Conservation (phyloP, 768 basidiomycete species). For the Sistotremastrum niveocremeum region DNA sequence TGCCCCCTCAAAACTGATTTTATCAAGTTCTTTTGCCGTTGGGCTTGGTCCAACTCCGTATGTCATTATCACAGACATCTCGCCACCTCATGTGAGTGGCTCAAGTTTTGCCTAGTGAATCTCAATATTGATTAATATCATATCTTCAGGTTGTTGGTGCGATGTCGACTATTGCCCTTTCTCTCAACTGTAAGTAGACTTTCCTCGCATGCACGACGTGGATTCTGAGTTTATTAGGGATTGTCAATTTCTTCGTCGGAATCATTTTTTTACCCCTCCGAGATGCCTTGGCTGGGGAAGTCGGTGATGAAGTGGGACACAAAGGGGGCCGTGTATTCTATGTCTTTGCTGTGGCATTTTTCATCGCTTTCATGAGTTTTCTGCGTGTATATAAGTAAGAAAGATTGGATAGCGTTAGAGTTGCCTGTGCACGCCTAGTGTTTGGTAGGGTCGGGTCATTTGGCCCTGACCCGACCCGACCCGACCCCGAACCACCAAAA, state of each 20-base stretch:
- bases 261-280: constrained; percentile 76
- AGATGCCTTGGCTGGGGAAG: constrained; percentile 43
- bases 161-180: constrained; percentile 60
- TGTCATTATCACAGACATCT: constrained; percentile 82
- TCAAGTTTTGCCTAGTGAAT: background rate
- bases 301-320: constrained; percentile 26
- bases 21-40: constrained; percentile 63
- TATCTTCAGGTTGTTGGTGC: constrained; percentile 58
- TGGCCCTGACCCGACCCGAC: too few species aligned
- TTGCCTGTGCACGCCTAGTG: too few species aligned
- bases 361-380: constrained; percentile 22
- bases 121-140: constrained; percentile 1
- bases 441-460: too few species aligned
- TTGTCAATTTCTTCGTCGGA: constrained; percentile 73
- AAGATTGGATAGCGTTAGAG: constrained; percentile 1
- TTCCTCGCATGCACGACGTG: background rate
- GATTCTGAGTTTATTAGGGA: constrained; percentile 37
- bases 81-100: constrained; percentile 43
- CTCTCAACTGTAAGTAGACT: constrained; percentile 45
- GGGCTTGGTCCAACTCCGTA: constrained; percentile 91
- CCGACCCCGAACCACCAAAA: too few species aligned
- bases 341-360: constrained; percentile 51
- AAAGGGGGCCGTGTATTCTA: constrained; percentile 88
- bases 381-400: constrained; percentile 23
- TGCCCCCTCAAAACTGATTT: constrained; percentile 1